Base-by-base conservation (phyloP, 108 stramenopile species). In the Epipyxis sp. region DNA sequence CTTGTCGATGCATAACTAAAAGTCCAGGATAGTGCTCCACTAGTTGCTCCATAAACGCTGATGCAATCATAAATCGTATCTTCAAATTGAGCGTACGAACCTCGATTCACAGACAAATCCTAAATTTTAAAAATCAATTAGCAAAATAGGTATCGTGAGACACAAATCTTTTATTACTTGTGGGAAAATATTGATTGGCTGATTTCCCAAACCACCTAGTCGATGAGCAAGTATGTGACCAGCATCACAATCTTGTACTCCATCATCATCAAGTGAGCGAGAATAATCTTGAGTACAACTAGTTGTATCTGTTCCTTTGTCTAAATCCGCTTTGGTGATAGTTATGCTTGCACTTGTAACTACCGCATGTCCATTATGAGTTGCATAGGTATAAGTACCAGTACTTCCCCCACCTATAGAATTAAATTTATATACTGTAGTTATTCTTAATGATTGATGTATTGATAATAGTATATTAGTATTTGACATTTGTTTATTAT, bases 171-270 rank as follows among this genome's bases (percentile, higher is more conserved):
- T 57, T 25, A 16, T 16, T 13, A 65, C 61, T 32, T 74, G 71
- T 27, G 71, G 71, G 71, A 74, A 74, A 42, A 74, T 74, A 32
- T 74, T 74, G 44, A 74, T 74, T 10, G 71, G 71, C 35, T 74
- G 71, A 25, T 74, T 74, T 16, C 71, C 71, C 50, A 32, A 32
- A 3, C 71, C 71, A 37, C 71, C 71, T 32, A 74, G 34, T 6
- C 71, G 71, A 57, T 74, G 71, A 3, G 71, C 71, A 29, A 74
- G 32, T 27, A 74, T 74, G 34, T 74, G 71, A 74, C 71, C 71
- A 35, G 71, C 71, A 74, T 74, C 71, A 74, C 71, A 74, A 42
- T 74, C 35, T 57, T 74, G 46, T 42, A 74, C 71, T 30, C 71
- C 71, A 74, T 74, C 71, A 42, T 74, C 71, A 74, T 74, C 71